Base-by-base conservation (phyloP, 768 basidiomycete species). In the Serendipita sp. region DNA sequence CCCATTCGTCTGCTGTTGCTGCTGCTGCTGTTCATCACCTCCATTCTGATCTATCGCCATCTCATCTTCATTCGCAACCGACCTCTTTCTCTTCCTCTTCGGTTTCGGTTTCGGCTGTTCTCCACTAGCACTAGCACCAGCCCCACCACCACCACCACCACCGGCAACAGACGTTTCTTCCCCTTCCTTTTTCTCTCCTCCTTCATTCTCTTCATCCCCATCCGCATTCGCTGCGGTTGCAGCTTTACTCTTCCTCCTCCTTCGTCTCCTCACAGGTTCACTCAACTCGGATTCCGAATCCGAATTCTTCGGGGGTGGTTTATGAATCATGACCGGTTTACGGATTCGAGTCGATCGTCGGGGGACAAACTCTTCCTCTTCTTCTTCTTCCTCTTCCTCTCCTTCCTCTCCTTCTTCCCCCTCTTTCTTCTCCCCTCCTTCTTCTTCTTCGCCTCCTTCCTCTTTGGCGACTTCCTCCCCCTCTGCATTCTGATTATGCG, bases 271-370 rank as follows among this genome's bases (percentile, higher is more conserved):
- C 5, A 46, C 13, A 28, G 64, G 28, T 51, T 64, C 38, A 38
- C 15, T 28, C 16, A 37, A 32, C 16, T 56, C 32, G 4, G 38
- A 44, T 10, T 44, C 64, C 38, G 64, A 28, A 34, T 37, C 28
- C 10, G 53, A 65, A 24, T 58, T 46, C 13, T 16, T 15, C 15
- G n/a, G n/a, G 24, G 45, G 63, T 4, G 18, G 30, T 16, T 48
- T n/a, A n/a, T 15, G 24, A n/a, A 38, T 35, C 24, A 28, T 8
- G 16, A 58, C 34, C 15, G 51, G 56, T 56, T 65, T 65, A 30
- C 64, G 48, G 10, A 56, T 35, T 13, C 64, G 64, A 24, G 64
- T 62, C 18, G 64, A 65, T 13, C 64, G 64, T 30, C 64, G 64
- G 10, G 53, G 64, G 11, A 34, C 64, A 30, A 35, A 32, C 28